Percentiles rank a stretch among this genome's conserved stretches.
Evolutionary conservation across 495 filamentous ascomycete genomes (phyloP).

Genomic region (Hypomontagnella submonticulosa): DNA sequence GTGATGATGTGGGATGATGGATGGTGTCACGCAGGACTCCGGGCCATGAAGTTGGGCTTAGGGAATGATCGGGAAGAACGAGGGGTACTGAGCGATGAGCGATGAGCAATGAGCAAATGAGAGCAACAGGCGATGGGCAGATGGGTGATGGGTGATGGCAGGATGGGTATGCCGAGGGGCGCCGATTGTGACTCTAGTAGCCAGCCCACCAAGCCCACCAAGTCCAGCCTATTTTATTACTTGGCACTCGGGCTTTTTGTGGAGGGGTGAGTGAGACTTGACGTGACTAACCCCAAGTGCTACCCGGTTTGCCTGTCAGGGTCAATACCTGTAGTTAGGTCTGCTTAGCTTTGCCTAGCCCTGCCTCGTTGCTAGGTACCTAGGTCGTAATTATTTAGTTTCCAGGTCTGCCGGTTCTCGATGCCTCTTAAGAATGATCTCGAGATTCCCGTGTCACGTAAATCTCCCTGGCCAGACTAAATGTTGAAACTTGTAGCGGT

Average conservation of each 20-base stretch:
- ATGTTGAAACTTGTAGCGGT: background rate
- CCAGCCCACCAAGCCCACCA: constrained; percentile 5
- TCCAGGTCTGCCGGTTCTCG: constrained; percentile 24
- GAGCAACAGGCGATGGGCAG: constrained; percentile 18
- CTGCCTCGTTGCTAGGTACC: constrained; percentile 36
- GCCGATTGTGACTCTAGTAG: constrained; percentile 42
- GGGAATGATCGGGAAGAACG: constrained; percentile 38
- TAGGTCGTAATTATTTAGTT: constrained; percentile 33
- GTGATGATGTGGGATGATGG: constrained; percentile 44
- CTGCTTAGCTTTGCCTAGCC: constrained; percentile 25
- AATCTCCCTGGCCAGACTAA: too few species aligned
- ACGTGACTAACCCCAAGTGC: constrained; percentile 36
- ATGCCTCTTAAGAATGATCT: constrained; percentile 12
- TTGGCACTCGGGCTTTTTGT: constrained; percentile 42
- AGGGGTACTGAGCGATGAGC: constrained; percentile 12
- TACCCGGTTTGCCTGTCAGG: background rate
- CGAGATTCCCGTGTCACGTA: background rate
- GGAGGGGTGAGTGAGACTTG: constrained; percentile 36
- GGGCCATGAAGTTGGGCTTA: constrained; percentile 26
- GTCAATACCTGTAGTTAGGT: constrained; percentile 1
- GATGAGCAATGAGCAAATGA: too few species aligned
- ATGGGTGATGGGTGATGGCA: constrained; percentile 11
- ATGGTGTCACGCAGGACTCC: constrained; percentile 39
- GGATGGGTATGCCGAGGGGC: constrained; percentile 43
- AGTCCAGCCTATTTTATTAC: constrained; percentile 24